These are phyloP conservation scores for Apiospora hydei DNA, from an alignment of 2,329 filamentous ascomycete genomes.

Conservation along the genomic window DNA sequence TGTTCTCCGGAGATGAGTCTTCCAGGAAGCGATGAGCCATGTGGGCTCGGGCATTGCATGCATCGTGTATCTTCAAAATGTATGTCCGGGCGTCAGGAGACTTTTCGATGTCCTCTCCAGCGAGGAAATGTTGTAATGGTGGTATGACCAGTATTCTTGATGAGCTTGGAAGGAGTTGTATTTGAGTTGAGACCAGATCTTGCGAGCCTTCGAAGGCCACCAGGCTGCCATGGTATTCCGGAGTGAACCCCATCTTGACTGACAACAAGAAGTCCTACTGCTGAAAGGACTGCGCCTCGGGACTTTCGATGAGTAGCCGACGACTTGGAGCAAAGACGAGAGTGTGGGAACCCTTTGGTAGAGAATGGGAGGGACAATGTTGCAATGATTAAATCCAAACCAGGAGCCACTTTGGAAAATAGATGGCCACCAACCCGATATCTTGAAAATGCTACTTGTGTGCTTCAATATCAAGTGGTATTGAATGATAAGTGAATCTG, in stretches of 20 bases:
- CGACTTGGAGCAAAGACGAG: background rate
- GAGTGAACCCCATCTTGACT: conserved; percentile 36
- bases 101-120: conserved; percentile 38
- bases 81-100: conserved; percentile 48
- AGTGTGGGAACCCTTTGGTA: background rate
- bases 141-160: conserved; percentile 65
- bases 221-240: conserved; percentile 54
- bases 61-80: conserved; percentile 60
- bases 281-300: background rate
- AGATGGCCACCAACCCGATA: background rate
- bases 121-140: conserved; percentile 55
- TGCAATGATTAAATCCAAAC: background rate
- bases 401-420: background rate
- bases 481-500: background rate
- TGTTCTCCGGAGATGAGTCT: conserved; percentile 52
- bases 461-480: background rate
- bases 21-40: conserved; percentile 60
- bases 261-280: background rate
- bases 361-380: background rate
- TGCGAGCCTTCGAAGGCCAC: conserved; percentile 67
- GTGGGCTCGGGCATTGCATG: conserved; percentile 54
- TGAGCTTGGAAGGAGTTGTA: conserved; percentile 66
- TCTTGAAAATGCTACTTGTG: background rate
- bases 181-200: conserved; percentile 63
- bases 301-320: background rate